Base-by-base conservation (phyloP, 768 basidiomycete species). In the Coprinopsis strossmayeri region DNA sequence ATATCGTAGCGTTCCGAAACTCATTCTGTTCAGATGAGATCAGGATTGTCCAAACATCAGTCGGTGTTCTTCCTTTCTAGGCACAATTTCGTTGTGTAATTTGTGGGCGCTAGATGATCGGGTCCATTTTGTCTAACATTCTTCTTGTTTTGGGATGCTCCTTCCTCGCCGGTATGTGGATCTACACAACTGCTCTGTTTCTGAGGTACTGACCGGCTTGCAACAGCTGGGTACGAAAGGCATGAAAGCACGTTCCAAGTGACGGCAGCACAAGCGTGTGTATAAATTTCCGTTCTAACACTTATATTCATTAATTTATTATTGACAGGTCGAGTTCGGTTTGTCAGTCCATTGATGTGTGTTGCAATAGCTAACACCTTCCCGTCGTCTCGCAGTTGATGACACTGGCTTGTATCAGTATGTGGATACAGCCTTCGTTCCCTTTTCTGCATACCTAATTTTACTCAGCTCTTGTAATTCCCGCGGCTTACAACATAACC, bases 31-130 rank as follows among this genome's bases (percentile, higher is more conserved):
- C 57, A 86, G 88, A 78, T 48, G 76, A 96, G 65, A 72, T 93
- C 15, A 81, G 87, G 28, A 87, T 96, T 58, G 93, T 96, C 1
- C 91, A 96, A 65, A 93, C 90, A 24, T 93, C 91, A 30, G 87
- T 88, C 51, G 52, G 78, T 55, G 11, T 48, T 11, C 3, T 24
- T 49, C 10, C 23, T 12, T n/a, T n/a, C 20, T 17, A 13, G 26
- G 17, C 34, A 5, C 13, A n/a, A 25, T 11, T 21, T 15, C 35
- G 32, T 13, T 42, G 18, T 35, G 43, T 21, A 42, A 34, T 42
- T n/a, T 47, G 21, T 45, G 47, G 32, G 7, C 25, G 21, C 10
- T 46, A 3, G 87, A 82, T 95, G 77, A 77, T 96, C 38, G 93
- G 92, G 17, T 92, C 90, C 24, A 88, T 96, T 51, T 67, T 96